Conservation (phyloP, 495 filamentous ascomycete genomes). For the Aspergillus campestris region DNA sequence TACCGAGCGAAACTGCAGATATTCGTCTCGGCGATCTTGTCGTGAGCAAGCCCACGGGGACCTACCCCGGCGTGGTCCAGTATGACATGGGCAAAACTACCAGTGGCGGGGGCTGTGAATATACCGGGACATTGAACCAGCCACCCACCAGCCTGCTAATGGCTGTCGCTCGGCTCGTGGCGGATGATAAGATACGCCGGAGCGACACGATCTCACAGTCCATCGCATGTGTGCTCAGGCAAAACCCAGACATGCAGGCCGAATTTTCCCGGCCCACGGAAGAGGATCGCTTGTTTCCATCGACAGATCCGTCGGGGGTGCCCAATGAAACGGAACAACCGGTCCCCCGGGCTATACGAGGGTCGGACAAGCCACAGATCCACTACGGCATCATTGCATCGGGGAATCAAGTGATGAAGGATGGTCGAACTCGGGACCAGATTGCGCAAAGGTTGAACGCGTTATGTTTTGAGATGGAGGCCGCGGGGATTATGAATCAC, state of each 20-base stretch:
- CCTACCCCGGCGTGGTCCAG: slow-evolving; percentile 13
- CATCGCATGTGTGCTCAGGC: slow-evolving; percentile 1
- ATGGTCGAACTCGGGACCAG: slow-evolving; percentile 3
- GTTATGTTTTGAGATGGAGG: slow-evolving; percentile 30
- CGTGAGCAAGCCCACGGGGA: slow-evolving; percentile 10
- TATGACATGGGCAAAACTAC: slow-evolving; percentile 21
- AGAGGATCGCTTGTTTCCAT: background rate
- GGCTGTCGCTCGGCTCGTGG: no score
- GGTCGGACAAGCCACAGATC: background rate
- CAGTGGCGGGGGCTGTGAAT: slow-evolving; percentile 5
- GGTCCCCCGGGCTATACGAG: background rate
- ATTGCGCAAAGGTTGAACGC: background rate
- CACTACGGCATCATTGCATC: slow-evolving; percentile 35
- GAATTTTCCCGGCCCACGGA: background rate
- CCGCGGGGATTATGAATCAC: slow-evolving; percentile 18
- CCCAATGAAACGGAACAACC: background rate
- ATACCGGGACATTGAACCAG: slow-evolving; percentile 16
- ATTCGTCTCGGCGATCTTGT: slow-evolving; percentile 40
- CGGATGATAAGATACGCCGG: no score
- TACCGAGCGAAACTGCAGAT: slow-evolving; percentile 25
- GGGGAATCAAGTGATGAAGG: slow-evolving; percentile 27
- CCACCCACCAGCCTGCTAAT: slow-evolving; percentile 3
- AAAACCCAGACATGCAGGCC: background rate
- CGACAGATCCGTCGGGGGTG: background rate
- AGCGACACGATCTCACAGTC: slow-evolving; percentile 13